Evolutionary conservation across 192 early-diverging fungal species (phyloP).

Genomic region (Allomyces macrogynus): DNA sequence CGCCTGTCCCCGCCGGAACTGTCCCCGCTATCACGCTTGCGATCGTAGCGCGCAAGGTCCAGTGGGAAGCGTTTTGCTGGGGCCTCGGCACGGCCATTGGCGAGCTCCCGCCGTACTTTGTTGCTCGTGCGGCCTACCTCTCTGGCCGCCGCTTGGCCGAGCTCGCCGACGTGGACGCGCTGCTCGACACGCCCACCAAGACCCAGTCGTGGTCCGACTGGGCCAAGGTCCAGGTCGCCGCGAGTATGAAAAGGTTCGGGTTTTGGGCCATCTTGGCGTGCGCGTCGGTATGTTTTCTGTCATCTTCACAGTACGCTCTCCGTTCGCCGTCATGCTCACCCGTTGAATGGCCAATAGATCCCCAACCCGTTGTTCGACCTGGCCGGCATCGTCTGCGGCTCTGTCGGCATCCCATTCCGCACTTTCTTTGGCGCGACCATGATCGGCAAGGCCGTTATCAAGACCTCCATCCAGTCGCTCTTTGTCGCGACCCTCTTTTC

Average conservation of each 20-base stretch:
- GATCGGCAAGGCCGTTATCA: constrained; percentile 77
- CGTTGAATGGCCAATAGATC: constrained; percentile 24
- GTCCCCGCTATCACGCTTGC: constrained; percentile 18
- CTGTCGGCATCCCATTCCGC: constrained; percentile 71
- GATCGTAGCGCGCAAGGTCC: constrained; percentile 50
- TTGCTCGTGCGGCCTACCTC: constrained; percentile 53
- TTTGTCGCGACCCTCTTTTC: constrained; percentile 71
- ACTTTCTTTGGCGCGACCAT: constrained; percentile 94
- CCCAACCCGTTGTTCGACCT: constrained; percentile 96
- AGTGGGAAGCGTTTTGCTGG: constrained; percentile 73
- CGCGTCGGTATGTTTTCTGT: constrained; percentile 42
- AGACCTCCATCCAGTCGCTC: constrained; percentile 61
- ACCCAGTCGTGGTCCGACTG: constrained; percentile 44
- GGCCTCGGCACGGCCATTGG: constrained; percentile 80
- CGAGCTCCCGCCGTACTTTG: constrained; percentile 89
- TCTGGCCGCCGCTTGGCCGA: constrained; percentile 30
- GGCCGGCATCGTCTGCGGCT: constrained; percentile 86
- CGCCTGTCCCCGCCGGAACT: constrained; percentile 3
- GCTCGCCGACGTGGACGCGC: constrained; percentile 16
- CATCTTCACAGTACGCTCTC: background rate
- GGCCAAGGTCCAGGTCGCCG: constrained; percentile 41
- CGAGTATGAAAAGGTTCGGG: constrained; percentile 51
- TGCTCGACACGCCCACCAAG: constrained; percentile 23
- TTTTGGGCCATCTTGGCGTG: constrained; percentile 80
- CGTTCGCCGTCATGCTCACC: constrained; percentile 2